Conservation (phyloP, 768 basidiomycete species). For the Chlorophyllum brunneum region DNA sequence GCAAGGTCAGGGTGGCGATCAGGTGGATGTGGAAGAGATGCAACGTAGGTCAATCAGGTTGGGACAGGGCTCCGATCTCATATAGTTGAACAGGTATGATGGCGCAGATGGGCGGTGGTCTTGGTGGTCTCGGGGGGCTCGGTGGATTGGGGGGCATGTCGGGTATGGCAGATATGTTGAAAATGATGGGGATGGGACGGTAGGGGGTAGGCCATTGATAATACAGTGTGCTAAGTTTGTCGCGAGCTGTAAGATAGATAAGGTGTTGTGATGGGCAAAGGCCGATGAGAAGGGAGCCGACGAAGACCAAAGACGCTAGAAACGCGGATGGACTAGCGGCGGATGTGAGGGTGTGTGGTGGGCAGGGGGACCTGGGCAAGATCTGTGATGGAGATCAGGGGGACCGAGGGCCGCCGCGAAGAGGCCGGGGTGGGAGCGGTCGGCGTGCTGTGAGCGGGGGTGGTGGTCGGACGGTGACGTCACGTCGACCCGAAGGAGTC, state of each 20-base stretch:
- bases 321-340: slow-evolving; percentile 54
- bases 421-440: slow-evolving; percentile 33
- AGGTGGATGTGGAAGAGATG: slow-evolving; percentile 93
- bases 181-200: slow-evolving; percentile 84
- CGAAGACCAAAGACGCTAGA: slow-evolving; percentile 51
- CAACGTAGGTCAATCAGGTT: slow-evolving; percentile 53
- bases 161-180: slow-evolving; percentile 75
- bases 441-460: not conserved
- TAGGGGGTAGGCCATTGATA: no score
- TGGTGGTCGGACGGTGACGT: not conserved
- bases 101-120: slow-evolving; percentile 77
- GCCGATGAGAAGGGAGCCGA: slow-evolving; percentile 42
- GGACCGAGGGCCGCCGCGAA: slow-evolving; percentile 35
- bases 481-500: not conserved
- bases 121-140: slow-evolving; percentile 54
- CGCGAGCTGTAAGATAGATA: no score
- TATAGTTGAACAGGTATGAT: slow-evolving; percentile 66
- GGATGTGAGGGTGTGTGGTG: slow-evolving; percentile 54
- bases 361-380: no score
- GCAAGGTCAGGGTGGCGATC: slow-evolving; percentile 89
- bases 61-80: slow-evolving; percentile 3
- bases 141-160: slow-evolving; percentile 54
- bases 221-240: no score
- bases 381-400: slow-evolving; percentile 20
- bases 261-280: no score